Conservation (phyloP, 2,329 filamentous ascomycete species). For the Sclerotinia trifoliorum region DNA sequence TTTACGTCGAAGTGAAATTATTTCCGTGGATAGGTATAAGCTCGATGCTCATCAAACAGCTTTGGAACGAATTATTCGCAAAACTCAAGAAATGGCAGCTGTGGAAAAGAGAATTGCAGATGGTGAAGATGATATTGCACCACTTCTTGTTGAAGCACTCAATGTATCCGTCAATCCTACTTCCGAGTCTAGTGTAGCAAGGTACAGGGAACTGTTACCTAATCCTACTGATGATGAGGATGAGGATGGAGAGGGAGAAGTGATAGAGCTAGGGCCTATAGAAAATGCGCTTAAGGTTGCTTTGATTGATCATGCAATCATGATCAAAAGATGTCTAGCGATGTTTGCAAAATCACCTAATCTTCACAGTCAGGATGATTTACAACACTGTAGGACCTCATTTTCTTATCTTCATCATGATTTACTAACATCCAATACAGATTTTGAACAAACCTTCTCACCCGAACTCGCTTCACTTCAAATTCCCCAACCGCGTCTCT, state of each 20-base stretch:
- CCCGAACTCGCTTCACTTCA: conserved; percentile 64
- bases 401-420: background rate
- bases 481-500: conserved; percentile 47
- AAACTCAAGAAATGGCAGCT: conserved; percentile 78
- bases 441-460: conserved; percentile 62
- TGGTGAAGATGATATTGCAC: conserved; percentile 68
- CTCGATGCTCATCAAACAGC: conserved; percentile 81
- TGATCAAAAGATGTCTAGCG: conserved; percentile 77
- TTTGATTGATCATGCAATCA: conserved; percentile 83
- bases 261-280: conserved; percentile 55
- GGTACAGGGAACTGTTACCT: conserved; percentile 74
- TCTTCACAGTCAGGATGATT: conserved; percentile 58
- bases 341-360: conserved; percentile 61
- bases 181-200: conserved; percentile 73
- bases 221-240: conserved; percentile 41
- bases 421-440: conserved; percentile 42
- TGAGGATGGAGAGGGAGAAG: conserved; percentile 46
- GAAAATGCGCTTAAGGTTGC: conserved; percentile 81
- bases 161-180: conserved; percentile 71
- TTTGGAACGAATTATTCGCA: conserved; percentile 83
- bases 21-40: conserved; percentile 59
- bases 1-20: conserved; percentile 79
- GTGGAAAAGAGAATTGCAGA: conserved; percentile 73
- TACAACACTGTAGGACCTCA: conserved; percentile 58
- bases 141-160: conserved; percentile 71